Conservation (phyloP, 352 stramenopile species). For the Peronospora farinosa region DNA sequence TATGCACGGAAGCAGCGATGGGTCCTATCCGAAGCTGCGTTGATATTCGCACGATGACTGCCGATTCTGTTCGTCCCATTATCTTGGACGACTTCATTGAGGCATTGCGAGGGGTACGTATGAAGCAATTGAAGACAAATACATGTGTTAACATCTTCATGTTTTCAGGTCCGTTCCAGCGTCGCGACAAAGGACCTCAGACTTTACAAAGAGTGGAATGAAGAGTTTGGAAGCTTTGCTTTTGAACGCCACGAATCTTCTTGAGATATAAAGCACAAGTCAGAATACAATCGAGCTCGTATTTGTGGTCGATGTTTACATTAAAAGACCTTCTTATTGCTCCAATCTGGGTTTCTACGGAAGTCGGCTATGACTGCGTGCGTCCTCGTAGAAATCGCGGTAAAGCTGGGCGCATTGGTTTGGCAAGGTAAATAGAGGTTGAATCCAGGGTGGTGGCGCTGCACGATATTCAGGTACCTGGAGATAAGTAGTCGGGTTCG, state of each 20-base stretch:
- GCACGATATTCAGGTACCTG: slow-evolving; percentile 3
- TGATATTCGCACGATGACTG: slow-evolving; percentile 86
- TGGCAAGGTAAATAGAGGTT: slow-evolving; percentile 35
- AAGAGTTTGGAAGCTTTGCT: slow-evolving; percentile 88
- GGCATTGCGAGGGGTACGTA: slow-evolving; percentile 76
- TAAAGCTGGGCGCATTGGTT: slow-evolving; percentile 17
- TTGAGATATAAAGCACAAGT: slow-evolving; percentile 14
- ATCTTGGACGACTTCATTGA: slow-evolving; percentile 92
- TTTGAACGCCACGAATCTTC: slow-evolving; percentile 61
- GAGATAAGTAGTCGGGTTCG: slow-evolving; percentile 53
- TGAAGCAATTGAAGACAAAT: not conserved
- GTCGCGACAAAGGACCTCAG: slow-evolving; percentile 92
- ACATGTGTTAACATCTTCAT: not conserved
- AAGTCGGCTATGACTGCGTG: slow-evolving; percentile 2
- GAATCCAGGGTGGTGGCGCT: slow-evolving; percentile 10
- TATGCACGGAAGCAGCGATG: slow-evolving; percentile 97
- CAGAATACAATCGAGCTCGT: slow-evolving; percentile 6
- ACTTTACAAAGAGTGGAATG: slow-evolving; percentile 91
- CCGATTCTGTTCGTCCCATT: slow-evolving; percentile 91
- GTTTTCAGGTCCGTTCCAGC: slow-evolving; percentile 87
- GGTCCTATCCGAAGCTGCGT: slow-evolving; percentile 87
- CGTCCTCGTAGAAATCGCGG: slow-evolving; percentile 8
- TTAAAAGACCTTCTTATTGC: slow-evolving; percentile 12
- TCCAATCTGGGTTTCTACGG: slow-evolving; percentile 11
- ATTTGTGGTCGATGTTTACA: slow-evolving; percentile 24